Evolutionary conservation across 495 filamentous ascomycete species (phyloP), one percentile per base, ranked within the genome.

Genomic region (Podospora comata): DNA sequence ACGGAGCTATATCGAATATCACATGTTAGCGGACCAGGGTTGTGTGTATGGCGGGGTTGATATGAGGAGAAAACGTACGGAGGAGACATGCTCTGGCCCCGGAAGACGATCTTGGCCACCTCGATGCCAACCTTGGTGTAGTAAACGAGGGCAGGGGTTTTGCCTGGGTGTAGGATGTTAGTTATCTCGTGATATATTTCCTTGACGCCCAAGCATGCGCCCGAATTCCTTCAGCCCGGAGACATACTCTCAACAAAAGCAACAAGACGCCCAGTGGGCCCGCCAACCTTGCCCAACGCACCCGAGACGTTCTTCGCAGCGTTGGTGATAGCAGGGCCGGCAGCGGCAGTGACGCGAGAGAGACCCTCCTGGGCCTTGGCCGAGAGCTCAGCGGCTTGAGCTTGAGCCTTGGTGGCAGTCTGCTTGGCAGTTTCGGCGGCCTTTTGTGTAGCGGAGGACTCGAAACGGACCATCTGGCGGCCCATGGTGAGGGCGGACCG

Each of bases 121-220:
- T 98, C 96, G 68, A 92, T 76, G 69, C 86, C 93, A 75, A 99
- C 95, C 76, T 87, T 90, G 62, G 89, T 87, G 85, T 97, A 98
- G 87, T 97, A 97, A 75, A 96, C 72, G 71, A 90, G 88, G 57
- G 89, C 88, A 69, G 96, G 96, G 72, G 93, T 88, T 81, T 94
- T 83, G 75, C 90, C 95, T 99, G 39, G 39, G 39, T 11, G 13
- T 48, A 11, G 2, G 2, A 48, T 48, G 39, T 48, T 48, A 48
- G 39, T 16, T 16, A 48, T 48, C 39, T 16, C 9, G 0, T 48
- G 39, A 48, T 48, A 48, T 48, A 3, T 48, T 1, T 16, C 39
- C 39, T 48, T 48, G 39, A 48, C 39, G 39, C 39, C 39, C 39
- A 48, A 48, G 39, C 39, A 48, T 48, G 39, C 39, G 39, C 39